Base-by-base conservation (phyloP, 2,329 filamentous ascomycete species). In the Fusarium gaditjirri region DNA sequence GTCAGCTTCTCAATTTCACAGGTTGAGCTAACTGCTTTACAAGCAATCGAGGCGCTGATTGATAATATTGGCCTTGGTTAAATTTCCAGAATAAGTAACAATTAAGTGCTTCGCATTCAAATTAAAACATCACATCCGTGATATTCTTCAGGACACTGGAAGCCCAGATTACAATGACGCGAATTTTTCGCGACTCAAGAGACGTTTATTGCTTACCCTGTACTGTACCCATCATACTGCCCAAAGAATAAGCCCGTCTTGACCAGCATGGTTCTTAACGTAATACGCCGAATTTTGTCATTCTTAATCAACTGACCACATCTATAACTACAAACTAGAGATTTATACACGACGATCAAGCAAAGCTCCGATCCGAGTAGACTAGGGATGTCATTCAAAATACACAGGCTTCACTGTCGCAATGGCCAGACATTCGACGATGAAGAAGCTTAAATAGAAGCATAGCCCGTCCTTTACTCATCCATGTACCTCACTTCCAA, bases 281-380 rank as follows among this genome's bases (percentile, higher is more conserved):
- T 3, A 0, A 17, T 8, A 4, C n/a, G 5, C 27, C 10, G 21
- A 29, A 1, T 10, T 49, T 49, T 14, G 8, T 23, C 6, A 14
- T 50, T 35, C 6, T 8, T 25, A 4, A 4, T 10, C 8, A 3
- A 50, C 4, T 8, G 17, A 2, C 8, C 8, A 33, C 6, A 4
- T 14, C 4, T 10, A 14, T 4, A 25, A 6, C 6, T 19, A 8
- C 2, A 11, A 5, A 19, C 6, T 6, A 1, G 2, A 17, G 23
- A 9, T 13, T 14, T 2, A 3, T 33, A 3, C 1, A 19, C 0
- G 4, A 1, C 1, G 0, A 6, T 19, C 16, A 10, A 8, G 8
- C 1, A 25, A 14, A 25, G 17, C 6, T 50, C 6, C 8, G 19
- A 50, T n/a, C n/a, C n/a, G n/a, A n/a, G n/a, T n/a, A n/a, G n/a